Percentiles rank a stretch among this genome's conserved stretches.
phyloP scores from a whole-genome alignment of 1,139 yeast species.

The Lodderomyces theae region DNA sequence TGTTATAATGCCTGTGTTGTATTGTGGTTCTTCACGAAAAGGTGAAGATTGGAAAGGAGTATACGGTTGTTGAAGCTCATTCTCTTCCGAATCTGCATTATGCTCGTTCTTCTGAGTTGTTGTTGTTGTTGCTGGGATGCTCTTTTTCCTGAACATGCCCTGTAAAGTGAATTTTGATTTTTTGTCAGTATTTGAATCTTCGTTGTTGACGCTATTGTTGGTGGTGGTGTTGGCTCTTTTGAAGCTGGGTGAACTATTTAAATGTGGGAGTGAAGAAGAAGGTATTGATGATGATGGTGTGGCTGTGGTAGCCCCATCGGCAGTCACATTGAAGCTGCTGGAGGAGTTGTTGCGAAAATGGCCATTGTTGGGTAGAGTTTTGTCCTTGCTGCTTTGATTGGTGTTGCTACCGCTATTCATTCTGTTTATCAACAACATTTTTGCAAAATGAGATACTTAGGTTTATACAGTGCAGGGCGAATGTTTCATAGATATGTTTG shows the following conservation, averaged over 20 bases:
- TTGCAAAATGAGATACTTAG: too few relatives aligned
- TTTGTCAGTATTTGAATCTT: slow-evolving; percentile 6
- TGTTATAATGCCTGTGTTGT: neutral
- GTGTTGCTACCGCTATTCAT: slow-evolving; percentile 3
- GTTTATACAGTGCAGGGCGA: too few relatives aligned
- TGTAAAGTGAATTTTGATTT: slow-evolving; percentile 11
- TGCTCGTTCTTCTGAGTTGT: neutral
- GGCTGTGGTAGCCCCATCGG: neutral
- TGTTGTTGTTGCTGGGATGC: neutral
- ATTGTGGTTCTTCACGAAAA: neutral
- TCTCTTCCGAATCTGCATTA: too few relatives aligned
- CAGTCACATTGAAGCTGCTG: neutral
- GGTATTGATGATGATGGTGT: slow-evolving; percentile 1
- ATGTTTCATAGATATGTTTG: too few relatives aligned
- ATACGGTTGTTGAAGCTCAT: neutral
- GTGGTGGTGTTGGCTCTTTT: neutral
- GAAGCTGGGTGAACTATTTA: neutral
- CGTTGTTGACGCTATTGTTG: neutral
- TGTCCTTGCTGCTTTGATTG: slow-evolving; percentile 4
- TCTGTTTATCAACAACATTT: slow-evolving; percentile 13
- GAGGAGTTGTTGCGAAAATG: neutral
- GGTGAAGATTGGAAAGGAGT: neutral
- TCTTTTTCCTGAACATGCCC: slow-evolving; percentile 11
- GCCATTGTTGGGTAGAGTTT: slow-evolving; percentile 1
- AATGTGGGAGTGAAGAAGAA: slow-evolving; percentile 1